Conservation (phyloP, 495 filamentous ascomycete genomes). For the Venustampulla echinocandica region DNA sequence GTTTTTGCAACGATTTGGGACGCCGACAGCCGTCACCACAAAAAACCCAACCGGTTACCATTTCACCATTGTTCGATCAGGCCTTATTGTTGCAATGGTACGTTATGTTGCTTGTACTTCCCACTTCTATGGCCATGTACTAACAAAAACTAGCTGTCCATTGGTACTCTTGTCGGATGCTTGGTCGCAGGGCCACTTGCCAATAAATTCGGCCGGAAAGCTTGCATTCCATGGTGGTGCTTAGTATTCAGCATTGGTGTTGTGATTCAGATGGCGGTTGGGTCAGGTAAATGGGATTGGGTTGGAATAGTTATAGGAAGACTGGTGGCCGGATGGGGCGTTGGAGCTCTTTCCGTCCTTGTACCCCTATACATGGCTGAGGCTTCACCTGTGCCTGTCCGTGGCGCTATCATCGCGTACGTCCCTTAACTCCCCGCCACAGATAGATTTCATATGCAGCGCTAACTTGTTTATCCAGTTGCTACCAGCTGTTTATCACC, state of each 20-base stretch:
- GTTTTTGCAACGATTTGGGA: constrained; percentile 38
- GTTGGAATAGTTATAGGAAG: constrained; percentile 53
- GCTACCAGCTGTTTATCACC: constrained; percentile 83
- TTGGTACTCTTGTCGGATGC: constrained; percentile 79
- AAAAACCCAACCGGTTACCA: constrained; percentile 41
- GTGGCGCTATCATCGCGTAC: constrained; percentile 54
- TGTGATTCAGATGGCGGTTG: constrained; percentile 56
- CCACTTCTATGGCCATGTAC: not conserved
- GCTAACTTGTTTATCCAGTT: constrained; percentile 24
- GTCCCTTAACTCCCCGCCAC: constrained; percentile 2
- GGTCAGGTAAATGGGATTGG: constrained; percentile 53
- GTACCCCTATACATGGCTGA: constrained; percentile 71
- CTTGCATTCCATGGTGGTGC: constrained; percentile 56
- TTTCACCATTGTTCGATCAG: constrained; percentile 45
- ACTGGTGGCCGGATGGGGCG: constrained; percentile 57
- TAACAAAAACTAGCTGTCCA: constrained; percentile 57
- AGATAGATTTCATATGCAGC: not conserved
- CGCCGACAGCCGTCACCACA: constrained; percentile 17
- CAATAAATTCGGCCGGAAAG: constrained; percentile 64
- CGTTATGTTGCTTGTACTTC: constrained; percentile 26
- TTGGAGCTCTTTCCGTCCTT: constrained; percentile 60
- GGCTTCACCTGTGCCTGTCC: constrained; percentile 55
- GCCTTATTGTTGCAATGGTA: constrained; percentile 47
- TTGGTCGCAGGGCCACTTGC: constrained; percentile 59
- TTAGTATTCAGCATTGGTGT: constrained; percentile 71